Conservation (phyloP, 371 early-diverging fungal genomes). For the Mortierella sp. region DNA sequence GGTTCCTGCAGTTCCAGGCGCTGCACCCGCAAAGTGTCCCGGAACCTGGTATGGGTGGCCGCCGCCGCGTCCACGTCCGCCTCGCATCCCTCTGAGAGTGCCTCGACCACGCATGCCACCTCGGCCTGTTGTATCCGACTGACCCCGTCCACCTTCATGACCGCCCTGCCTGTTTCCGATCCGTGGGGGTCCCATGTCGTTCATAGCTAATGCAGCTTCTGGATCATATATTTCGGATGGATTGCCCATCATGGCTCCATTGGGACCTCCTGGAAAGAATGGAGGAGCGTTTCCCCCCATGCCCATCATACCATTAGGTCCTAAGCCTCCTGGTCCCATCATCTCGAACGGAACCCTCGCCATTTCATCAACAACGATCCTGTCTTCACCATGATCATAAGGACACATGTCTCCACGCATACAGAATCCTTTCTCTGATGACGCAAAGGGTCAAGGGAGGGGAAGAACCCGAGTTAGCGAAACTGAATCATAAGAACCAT, state of each 20-base stretch:
- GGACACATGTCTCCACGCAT: constrained; percentile 85
- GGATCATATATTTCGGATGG: constrained; percentile 20
- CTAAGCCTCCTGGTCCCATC: constrained; percentile 33
- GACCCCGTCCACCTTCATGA: constrained; percentile 16
- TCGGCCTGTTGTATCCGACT: constrained; percentile 27
- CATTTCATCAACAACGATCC: constrained; percentile 77
- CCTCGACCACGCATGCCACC: constrained; percentile 43
- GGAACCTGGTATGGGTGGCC: constrained; percentile 31
- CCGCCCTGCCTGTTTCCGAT: constrained; percentile 9
- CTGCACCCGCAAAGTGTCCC: constrained; percentile 33
- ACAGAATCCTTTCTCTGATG: constrained; percentile 80
- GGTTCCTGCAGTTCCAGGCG: constrained; percentile 25
- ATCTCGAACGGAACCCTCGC: constrained; percentile 44
- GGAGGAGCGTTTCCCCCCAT: constrained; percentile 33
- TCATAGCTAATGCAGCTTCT: constrained; percentile 14
- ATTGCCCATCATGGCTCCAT: constrained; percentile 21
- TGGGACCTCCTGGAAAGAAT: constrained; percentile 38
- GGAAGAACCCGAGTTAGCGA: too few relatives aligned
- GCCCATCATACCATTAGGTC: constrained; percentile 24
- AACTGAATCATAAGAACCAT: too few relatives aligned
- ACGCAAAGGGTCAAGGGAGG: constrained; percentile 4
- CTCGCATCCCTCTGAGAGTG: constrained; percentile 55
- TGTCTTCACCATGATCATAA: constrained; percentile 81
- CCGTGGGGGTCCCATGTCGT: constrained; percentile 16
- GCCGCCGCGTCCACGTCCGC: constrained; percentile 73